Evolutionary conservation across 345 rosid genomes (phyloP).

Genomic region (Punica granatum): DNA sequence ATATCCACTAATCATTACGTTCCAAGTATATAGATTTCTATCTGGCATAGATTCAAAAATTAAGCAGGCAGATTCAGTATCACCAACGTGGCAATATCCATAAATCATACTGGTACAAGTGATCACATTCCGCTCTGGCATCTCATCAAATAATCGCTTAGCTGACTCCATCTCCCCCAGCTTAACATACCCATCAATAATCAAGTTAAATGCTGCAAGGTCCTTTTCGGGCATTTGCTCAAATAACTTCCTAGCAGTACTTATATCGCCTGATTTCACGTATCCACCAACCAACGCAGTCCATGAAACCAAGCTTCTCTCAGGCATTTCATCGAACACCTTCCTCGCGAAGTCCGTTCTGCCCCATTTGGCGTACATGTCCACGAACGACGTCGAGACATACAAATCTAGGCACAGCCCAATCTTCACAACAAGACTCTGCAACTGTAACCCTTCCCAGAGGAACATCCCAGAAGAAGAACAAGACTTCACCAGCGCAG

Average conservation of each 20-base stretch:
- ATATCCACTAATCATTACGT: slow-evolving; percentile 68
- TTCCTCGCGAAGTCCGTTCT: slow-evolving; percentile 31
- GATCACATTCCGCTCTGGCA: slow-evolving; percentile 46
- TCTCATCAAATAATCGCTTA: slow-evolving; percentile 45
- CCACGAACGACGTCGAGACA: slow-evolving; percentile 58
- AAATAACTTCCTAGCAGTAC: slow-evolving; percentile 38
- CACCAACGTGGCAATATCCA: slow-evolving; percentile 52
- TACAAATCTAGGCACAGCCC: slow-evolving; percentile 56
- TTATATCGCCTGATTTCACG: slow-evolving; percentile 39
- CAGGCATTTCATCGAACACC: slow-evolving; percentile 59
- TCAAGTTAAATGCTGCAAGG: slow-evolving; percentile 41
- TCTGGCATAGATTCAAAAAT: slow-evolving; percentile 67
- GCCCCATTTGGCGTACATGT: slow-evolving; percentile 62
- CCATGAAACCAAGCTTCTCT: slow-evolving; percentile 61
- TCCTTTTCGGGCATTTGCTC: slow-evolving; percentile 52
- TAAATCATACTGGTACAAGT: slow-evolving; percentile 72
- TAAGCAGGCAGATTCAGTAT: slow-evolving; percentile 39
- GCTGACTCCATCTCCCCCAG: slow-evolving; percentile 53
- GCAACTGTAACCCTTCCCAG: slow-evolving; percentile 50
- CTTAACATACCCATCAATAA: slow-evolving; percentile 67
- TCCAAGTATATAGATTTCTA: slow-evolving; percentile 68
- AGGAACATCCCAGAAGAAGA: slow-evolving; percentile 22
- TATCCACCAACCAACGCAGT: slow-evolving; percentile 65
- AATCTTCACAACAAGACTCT: slow-evolving; percentile 36
- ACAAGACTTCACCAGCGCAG: slow-evolving; percentile 46